Evolutionary conservation across 176 grass and related monocot species (phyloP), one percentile per base, ranked within the genome.

Genomic region (Melocanna baccifera): DNA sequence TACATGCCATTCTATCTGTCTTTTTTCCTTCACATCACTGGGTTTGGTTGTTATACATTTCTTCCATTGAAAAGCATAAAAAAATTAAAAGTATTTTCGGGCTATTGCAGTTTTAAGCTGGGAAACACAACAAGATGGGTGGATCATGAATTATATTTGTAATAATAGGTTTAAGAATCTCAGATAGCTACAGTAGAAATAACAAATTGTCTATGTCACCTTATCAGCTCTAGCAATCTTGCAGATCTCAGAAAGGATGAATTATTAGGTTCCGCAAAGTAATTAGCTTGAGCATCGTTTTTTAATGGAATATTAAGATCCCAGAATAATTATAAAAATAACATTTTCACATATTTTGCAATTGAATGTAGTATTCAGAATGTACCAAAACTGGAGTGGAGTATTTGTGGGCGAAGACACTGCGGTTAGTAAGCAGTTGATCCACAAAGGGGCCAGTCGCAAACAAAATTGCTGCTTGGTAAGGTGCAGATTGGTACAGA

Each of bases 391-490:
- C 93, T 51, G 89, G 85, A 87, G 69, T 78, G 25, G 93, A 88
- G 26, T 99, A 99, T 87, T 85, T 87, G 69, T 96, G 89, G 75
- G 93, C 71, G 52, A 99, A 99, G 77, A 99, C 97, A 52, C 81
- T 99, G 78, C 77, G 88, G 56, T 88, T 89, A 55, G 97, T 99
- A 73, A 99, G 91, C 16, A 91, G 76, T 78, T 86, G 91, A 85
- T 99, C 97, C 39, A 96, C 91, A 86, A 99, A 96, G 47, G 97
- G 97, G n/a, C 97, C 97, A 67, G 93, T 88, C 23, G 83, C 93
- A 62, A 99, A 91, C 79, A 99, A 84, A 83, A 96, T 93, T 62
- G 93, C 91, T 4, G 97, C 86, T 72, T 99, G 97, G 71, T 96
- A 99, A 9, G 97, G 93, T 22, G 97, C 91, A 22, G 97, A 99